Base-by-base conservation (phyloP, 2,329 filamentous ascomycete species). In the Tolypocladium album region DNA sequence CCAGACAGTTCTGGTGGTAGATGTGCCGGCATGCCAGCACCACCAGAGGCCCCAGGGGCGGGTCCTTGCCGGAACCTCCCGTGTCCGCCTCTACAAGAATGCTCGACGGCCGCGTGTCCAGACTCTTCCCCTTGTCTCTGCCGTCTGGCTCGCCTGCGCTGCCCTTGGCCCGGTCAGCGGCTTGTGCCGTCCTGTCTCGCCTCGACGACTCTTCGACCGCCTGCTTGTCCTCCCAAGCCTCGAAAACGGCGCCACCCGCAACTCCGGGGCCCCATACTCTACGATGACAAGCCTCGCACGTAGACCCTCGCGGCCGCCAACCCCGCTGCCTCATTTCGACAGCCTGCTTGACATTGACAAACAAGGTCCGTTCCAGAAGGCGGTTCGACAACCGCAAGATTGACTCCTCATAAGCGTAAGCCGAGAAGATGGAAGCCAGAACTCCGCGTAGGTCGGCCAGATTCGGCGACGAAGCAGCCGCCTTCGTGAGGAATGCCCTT, bases 321-420 rank as follows among this genome's bases (percentile, higher is more conserved):
- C 94, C 95, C 34, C 87, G 85, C 71, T 92, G 88, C 3, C 94
- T 82, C 7, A 94, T 81, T 59, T 83, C 80, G 9, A 89, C 85
- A 6, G 91, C 87, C 65, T 89, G 83, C 52, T 86, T 80, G 42
- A 99, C 90, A 64, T 90, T 88, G 47, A 88, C 83, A 68, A 97
- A 99, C 7, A 96, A 80, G 67, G 94, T 94, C 65, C 91, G 88
- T 63, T 96, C 92, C 0, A 99, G 80, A 60, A 99, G 85, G 4
- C 88, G 83, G 70, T 93, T 96, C 0, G 94, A 91, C 3, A 99
- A 83, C 1, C 83, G 81, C 24, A 99, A 81, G 20, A 99, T 89
- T 0, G 89, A 92, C 71, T 93, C 90, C 72, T 99, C 94, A 70
- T 97, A 97, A 0, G 92, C 88, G 71, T 99, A 99, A 0, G 94